Evolutionary conservation across 768 basidiomycete genomes (phyloP), one percentile per base, ranked within the genome.

Genomic region (Phaeotremella skinneri): DNA sequence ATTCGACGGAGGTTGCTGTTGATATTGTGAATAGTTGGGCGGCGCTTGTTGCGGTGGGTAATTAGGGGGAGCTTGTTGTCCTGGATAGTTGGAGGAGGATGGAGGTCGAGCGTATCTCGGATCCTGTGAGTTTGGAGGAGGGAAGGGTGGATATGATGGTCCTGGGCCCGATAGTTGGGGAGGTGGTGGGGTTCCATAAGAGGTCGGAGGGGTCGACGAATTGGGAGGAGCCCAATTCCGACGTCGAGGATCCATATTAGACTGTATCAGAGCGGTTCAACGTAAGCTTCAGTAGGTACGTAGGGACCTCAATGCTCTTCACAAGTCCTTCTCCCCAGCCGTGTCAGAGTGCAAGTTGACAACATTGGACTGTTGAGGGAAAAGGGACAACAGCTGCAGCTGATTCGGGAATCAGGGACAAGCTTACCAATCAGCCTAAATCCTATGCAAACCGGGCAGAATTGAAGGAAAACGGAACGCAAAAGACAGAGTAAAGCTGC

Each of bases 181-280:
- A 30, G 58, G 37, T n/a, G 54, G 54, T 32, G 53, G 50, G 48
- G 47, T 45, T 20, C 43, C 43, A 20, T 45, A 45, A 20, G 11
- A 7, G 7, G 13, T 23, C 6, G 43, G 43, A 45, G 43, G 43
- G 7, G 43, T 45, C 23, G 43, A 45, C 7, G 43, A 45, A 6
- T 23, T 7, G 9, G 11, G 11, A 45, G 43, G 43, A 45, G 13
- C 43, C 43, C 43, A 45, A 20, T 57, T 61, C 20, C 61, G 49
- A 14, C 67, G 55, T 41, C 67, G 45, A 13, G 67, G 67, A 39
- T 69, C 67, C 67, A 69, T 69, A 17, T 41, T 57, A 59, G 16
- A 16, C n/a, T 17, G 17, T n/a, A n/a, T n/a, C n/a, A n/a, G n/a
- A n/a, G n/a, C n/a, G n/a, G n/a, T n/a, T n/a, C n/a, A n/a, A n/a